phyloP scores from a whole-genome alignment of 768 basidiomycete genomes.

The Lyophyllum decastes region DNA sequence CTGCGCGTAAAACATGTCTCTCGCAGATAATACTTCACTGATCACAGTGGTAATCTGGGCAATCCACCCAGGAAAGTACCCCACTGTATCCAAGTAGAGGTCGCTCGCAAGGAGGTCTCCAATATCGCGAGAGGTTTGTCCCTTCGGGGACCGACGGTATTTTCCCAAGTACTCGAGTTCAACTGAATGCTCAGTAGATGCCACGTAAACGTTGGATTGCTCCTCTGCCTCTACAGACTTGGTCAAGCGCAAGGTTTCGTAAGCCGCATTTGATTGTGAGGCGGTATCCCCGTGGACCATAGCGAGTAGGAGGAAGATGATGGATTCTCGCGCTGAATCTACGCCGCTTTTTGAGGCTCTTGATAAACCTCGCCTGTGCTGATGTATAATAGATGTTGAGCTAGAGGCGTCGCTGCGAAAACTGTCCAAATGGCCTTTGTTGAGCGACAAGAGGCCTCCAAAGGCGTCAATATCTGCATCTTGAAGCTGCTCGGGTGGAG shows the following conservation, averaged over 20 bases:
- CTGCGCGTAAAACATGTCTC: conserved; percentile 68
- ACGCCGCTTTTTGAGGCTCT: conserved; percentile 26
- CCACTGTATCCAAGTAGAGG: conserved; percentile 36
- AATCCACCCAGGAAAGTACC: conserved; percentile 66
- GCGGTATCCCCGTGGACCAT: conserved; percentile 59
- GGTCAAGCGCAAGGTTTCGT: conserved; percentile 63
- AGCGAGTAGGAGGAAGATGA: conserved; percentile 52
- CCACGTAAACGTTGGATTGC: conserved; percentile 23
- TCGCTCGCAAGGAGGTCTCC: conserved; percentile 34
- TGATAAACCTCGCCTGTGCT: conserved; percentile 31
- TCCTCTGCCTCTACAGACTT: conserved; percentile 43
- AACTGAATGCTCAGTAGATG: conserved; percentile 40
- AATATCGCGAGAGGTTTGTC: conserved; percentile 35
- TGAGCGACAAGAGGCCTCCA: conserved; percentile 57
- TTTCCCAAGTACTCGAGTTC: conserved; percentile 51
- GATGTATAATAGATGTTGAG: conserved; percentile 41
- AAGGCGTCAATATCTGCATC: conserved; percentile 76
- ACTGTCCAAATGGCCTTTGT: conserved; percentile 63
- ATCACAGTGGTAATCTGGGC: conserved; percentile 56
- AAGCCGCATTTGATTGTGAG: conserved; percentile 55
- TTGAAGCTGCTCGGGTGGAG: conserved; percentile 50
- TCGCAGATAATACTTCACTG: conserved; percentile 53
- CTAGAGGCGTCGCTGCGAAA: conserved; percentile 53
- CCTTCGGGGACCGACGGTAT: conserved; percentile 39
- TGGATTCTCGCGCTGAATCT: conserved; percentile 38